Conservation (phyloP, 345 rosid genomes). For the Dimocarpus longan region DNA sequence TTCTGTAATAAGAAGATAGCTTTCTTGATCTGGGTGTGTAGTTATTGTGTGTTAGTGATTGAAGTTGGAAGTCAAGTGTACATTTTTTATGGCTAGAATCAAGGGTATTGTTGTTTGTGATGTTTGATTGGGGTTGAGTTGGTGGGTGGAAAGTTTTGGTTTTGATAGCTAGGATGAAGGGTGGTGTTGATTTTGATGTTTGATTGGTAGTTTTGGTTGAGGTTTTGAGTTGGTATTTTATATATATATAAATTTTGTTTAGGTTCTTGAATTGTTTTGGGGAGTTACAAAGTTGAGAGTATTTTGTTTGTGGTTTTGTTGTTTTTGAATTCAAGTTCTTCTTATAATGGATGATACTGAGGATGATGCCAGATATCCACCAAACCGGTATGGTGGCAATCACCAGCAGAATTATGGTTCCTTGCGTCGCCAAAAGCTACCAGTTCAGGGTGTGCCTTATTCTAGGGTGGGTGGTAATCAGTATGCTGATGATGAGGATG, state of each 20-base stretch:
- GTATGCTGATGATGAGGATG: constrained; percentile 46
- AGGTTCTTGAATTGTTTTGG: constrained; percentile 4
- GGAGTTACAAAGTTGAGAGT: neutral
- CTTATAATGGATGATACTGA: constrained; percentile 73
- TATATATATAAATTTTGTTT: neutral
- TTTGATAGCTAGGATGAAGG: neutral
- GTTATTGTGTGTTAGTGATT: neutral
- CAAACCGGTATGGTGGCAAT: constrained; percentile 48
- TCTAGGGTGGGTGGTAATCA: constrained; percentile 34
- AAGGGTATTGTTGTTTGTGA: constrained; percentile 8
- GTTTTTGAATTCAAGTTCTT: constrained; percentile 18
- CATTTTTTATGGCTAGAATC: neutral
- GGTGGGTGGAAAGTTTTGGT: neutral
- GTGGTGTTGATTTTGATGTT: neutral
- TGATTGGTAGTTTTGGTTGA: constrained; percentile 2
- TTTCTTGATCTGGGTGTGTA: constrained; percentile 1
- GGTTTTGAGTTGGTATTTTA: constrained; percentile 3
- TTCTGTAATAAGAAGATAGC: neutral
- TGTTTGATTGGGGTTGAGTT: neutral
- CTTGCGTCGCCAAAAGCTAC: constrained; percentile 60
- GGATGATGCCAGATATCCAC: constrained; percentile 72
- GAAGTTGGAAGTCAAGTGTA: neutral
- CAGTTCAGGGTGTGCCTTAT: constrained; percentile 39
- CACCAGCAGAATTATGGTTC: constrained; percentile 48
- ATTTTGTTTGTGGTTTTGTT: constrained; percentile 5